These are phyloP conservation scores for Pholiota molesta DNA, from an alignment of 768 basidiomycete genomes.

Conservation along the genomic window DNA sequence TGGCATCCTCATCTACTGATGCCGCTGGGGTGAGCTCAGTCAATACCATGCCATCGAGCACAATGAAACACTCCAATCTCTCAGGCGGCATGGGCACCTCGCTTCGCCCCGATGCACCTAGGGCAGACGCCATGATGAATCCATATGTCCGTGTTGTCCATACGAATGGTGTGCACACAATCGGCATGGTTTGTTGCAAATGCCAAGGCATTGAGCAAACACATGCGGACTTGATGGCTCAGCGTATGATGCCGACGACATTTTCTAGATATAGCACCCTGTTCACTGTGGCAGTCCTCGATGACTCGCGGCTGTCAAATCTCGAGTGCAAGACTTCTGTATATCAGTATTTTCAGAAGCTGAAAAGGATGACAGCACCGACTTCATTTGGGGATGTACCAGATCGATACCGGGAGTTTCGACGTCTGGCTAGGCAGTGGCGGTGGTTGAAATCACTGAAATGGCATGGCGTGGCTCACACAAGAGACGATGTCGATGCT, in stretches of 20 bases:
- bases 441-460: constrained; percentile 21
- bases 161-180: background rate
- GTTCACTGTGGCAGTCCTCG: background rate
- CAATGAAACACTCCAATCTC: too few relatives aligned
- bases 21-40: too few relatives aligned
- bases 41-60: too few relatives aligned
- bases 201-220: background rate
- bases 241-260: background rate
- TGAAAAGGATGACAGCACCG: constrained; percentile 9
- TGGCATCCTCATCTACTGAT: too few relatives aligned
- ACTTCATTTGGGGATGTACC: background rate
- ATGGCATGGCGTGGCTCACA: constrained; percentile 18
- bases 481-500: background rate
- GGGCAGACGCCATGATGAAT: background rate
- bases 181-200: background rate
- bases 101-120: background rate
- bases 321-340: constrained; percentile 8
- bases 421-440: constrained; percentile 20
- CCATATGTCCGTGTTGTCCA: background rate
- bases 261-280: background rate
- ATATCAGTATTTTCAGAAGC: constrained; percentile 16
- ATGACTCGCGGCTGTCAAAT: constrained; percentile 3
- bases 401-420: constrained; percentile 23
- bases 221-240: background rate
- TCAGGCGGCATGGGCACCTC: too few relatives aligned